Evolutionary conservation across 805 yeast genomes (phyloP).

Genomic region (Pichia heedii): DNA sequence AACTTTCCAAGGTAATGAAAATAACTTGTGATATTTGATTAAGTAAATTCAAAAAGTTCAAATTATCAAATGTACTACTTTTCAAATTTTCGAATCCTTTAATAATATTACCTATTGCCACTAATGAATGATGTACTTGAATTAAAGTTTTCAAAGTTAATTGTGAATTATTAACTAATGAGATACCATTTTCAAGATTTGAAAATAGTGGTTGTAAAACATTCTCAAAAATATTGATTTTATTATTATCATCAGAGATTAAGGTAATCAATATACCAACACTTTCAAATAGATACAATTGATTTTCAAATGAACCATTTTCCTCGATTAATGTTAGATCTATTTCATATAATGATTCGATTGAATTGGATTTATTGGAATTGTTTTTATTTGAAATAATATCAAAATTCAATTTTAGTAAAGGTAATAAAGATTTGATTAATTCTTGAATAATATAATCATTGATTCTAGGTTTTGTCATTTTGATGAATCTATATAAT

Average conservation of each 20-base stretch:
- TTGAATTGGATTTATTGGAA: conserved; percentile 14
- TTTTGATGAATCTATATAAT: conserved; percentile 71
- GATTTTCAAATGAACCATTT: conserved; percentile 60
- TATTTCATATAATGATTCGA: conserved; percentile 14
- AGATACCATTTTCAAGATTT: conserved; percentile 58
- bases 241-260: conserved; percentile 34
- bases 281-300: conserved; percentile 77
- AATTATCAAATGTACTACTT: conserved; percentile 23
- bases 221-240: conserved; percentile 46
- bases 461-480: conserved; percentile 59
- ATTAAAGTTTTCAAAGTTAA: conserved; percentile 38
- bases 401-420: conserved; percentile 56
- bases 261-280: conserved; percentile 65
- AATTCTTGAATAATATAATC: conserved; percentile 44
- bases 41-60: conserved; percentile 22
- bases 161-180: conserved; percentile 22
- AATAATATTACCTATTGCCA: conserved; percentile 85
- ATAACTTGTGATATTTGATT: conserved; percentile 61
- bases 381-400: conserved; percentile 20
- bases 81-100: conserved; percentile 60
- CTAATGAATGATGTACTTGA: conserved; percentile 77
- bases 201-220: conserved; percentile 69
- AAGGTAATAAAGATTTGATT: conserved; percentile 50
- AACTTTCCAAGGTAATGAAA: conserved; percentile 70
- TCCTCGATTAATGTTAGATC: conserved; percentile 40